Conservation (phyloP, 257 asterid species). For the Solanum commersonii region DNA sequence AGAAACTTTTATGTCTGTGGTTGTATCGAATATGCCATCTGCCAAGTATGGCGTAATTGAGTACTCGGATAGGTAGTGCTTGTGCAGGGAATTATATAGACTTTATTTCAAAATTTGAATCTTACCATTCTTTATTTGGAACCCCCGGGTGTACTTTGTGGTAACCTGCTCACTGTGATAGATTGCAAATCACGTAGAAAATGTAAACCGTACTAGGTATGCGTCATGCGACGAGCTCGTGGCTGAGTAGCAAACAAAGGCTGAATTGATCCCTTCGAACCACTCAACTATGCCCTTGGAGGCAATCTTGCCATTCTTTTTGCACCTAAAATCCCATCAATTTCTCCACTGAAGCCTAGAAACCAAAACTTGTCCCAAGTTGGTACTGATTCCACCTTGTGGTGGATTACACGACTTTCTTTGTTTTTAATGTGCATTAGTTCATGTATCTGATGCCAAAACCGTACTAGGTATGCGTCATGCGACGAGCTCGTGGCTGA, state of each 20-base stretch:
- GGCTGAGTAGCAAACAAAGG: neutral
- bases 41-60: neutral
- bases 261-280: neutral
- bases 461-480: neutral
- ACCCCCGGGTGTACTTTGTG: neutral
- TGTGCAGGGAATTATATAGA: neutral
- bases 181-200: neutral
- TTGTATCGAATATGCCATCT: neutral
- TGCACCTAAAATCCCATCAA: neutral
- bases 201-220: neutral
- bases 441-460: too few species aligned
- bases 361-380: neutral
- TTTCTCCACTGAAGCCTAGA: neutral
- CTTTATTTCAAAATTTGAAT: neutral
- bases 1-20: neutral
- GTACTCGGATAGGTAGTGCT: neutral
- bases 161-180: neutral
- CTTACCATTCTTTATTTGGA: neutral
- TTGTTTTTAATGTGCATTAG: too few species aligned
- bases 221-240: neutral
- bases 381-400: neutral
- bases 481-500: neutral
- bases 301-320: neutral
- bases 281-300: neutral
- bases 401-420: neutral